Base-by-base conservation (phyloP, 2,329 filamentous ascomycete genomes). In the Colletotrichum sidae region DNA sequence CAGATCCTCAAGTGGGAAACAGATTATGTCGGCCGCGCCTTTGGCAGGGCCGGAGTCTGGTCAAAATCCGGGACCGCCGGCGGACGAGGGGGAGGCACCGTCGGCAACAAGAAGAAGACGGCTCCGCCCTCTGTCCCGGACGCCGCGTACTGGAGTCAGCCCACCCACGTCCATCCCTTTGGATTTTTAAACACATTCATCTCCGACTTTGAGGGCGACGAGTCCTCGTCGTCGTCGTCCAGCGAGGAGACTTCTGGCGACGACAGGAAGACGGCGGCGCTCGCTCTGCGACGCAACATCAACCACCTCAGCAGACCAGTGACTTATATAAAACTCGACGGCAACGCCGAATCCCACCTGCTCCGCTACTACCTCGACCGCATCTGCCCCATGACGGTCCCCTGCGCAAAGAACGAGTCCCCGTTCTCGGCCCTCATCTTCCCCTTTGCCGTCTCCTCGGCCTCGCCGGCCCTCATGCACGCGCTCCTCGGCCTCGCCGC, bases 41-140 rank as follows among this genome's bases (percentile, higher is more conserved):
- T 75, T 67, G 74, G 74, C 3, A 39, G 74, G 34, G 69, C 71
- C 33, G 74, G 74, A 3, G 71, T 74, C 11, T 76, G 73, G 74
- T 61, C 68, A 5, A 75, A 73, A 15, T 65, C 62, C 8, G 58
- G 62, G n/a, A 15, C 35, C 5, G 25, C 10, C 4, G 46, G 15
- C 17, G 25, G 25, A 25, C 25, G 25, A 25, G 25, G 25, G 25
- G 25, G 25, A 25, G 25, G 25, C 25, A 25, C 25, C 25, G 45
- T 12, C 34, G 54, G 33, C 47, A 47, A 42, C 7, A 62, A 54
- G 37, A 64, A 55, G 34, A 47, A 51, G 10, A n/a, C 35, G 38
- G 39, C 34, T 13, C 57, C 62, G 35, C 51, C 57, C 15, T 56
- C 62, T 6, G 47, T 34, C 8, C 58, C 54, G 41, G 41, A 65